A percentile compares a stretch with the other conserved stretches of the same genome.
Conservation (phyloP, 495 filamentous ascomycete species). For the Terfezia claveryi region DNA sequence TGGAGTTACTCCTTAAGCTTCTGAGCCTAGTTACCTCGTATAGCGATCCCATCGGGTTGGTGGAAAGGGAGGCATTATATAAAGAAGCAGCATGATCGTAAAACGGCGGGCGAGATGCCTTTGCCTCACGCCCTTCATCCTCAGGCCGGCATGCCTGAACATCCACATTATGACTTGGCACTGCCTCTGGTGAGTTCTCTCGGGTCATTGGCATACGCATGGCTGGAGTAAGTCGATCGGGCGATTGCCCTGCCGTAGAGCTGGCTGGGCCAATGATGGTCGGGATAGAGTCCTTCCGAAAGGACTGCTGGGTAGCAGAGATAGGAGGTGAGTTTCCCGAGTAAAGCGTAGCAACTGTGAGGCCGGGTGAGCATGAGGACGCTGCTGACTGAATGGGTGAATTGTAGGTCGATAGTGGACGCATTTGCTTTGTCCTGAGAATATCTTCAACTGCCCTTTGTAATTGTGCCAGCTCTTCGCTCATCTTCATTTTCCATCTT, state of each 20-base stretch:
- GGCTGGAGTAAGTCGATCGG: neutral
- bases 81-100: neutral
- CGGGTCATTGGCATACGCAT: neutral
- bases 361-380: neutral
- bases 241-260: neutral
- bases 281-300: neutral
- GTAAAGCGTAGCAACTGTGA: neutral
- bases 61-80: constrained; percentile 20
- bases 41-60: constrained; percentile 36
- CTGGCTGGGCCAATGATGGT: neutral
- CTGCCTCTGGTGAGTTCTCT: neutral
- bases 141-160: neutral
- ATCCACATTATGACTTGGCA: neutral
- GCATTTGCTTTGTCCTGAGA: constrained; percentile 10
- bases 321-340: neutral
- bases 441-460: constrained; percentile 16
- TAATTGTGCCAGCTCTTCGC: constrained; percentile 16
- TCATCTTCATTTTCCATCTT: constrained; percentile 18
- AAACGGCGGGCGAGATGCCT: neutral
- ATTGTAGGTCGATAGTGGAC: constrained; percentile 9
- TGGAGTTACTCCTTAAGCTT: constrained; percentile 27
- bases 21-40: constrained; percentile 39
- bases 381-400: neutral
- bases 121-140: neutral
- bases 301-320: neutral